Base-by-base conservation (phyloP, 306 rosid species). In the Corylus americana region DNA sequence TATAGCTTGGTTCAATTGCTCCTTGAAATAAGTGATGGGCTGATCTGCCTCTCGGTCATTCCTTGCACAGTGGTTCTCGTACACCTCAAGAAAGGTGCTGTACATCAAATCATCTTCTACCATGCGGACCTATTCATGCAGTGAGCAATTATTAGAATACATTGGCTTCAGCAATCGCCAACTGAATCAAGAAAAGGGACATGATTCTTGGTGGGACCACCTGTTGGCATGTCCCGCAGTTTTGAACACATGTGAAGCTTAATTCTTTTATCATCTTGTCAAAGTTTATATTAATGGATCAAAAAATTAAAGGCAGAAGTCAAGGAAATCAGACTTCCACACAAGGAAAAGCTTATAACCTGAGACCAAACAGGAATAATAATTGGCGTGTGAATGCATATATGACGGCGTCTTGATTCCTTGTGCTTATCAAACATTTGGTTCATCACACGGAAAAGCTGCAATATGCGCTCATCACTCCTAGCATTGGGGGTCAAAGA, bases 301-400 rank as follows among this genome's bases (percentile, higher is more conserved):
- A 50, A 49, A 44, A 27, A 7, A 39, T 4, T 18, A 70, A 17
- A 11, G 20, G 18, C 12, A 25, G 29, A 62, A 9, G 22, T 11
- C 10, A 68, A 57, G 29, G 57, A 8, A 85, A 77, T 54, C 12
- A 44, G 12, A 51, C 16, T 44, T 39, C 70, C 4, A 71, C 20
- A 62, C 13, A 20, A 70, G 54, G 64, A 75, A 69, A 81, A 63
- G 63, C 29, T 78, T 61, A 78, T 79, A 27, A 96, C 99, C 98
- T 96, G 99, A 49, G 99, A 96, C 99, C 99, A 96, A 85, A 96
- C 99, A 80, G 99, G 99, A 83, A 96, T 96, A 61, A 96, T 96
- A 69, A 93, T 96, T 17, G 99, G 99, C 1, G 99, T 93, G 87
- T 96, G 97, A 89, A 96, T 90, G 86, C 88, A 81, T 73, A 96